Base-by-base conservation (phyloP, 306 rosid genomes). In the Carpinus viminea region DNA sequence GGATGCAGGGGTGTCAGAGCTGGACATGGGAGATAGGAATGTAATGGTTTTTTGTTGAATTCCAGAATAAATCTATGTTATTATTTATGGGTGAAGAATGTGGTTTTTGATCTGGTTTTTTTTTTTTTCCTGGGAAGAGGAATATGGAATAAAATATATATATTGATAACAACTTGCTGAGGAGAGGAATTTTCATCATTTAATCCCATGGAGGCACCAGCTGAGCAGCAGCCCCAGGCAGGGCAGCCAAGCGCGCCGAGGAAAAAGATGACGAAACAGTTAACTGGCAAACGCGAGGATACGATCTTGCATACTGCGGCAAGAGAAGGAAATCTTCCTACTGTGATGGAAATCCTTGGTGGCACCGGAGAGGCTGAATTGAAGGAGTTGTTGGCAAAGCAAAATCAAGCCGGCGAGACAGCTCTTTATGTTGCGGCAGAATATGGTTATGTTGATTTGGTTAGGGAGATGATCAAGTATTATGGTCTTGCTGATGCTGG, bases 221-320 rank as follows among this genome's bases (percentile, higher is more conserved):
- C 79, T n/a, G 81, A 48, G 80, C 81, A 48, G 80, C 83, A 54
- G 54, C 78, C 78, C 16, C 83, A 80, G 69, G 77, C 73, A 66
- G 88, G 76, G 70, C 84, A 82, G 78, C 34, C 79, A 38, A 87
- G 70, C 79, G 57, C 78, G 24, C 86, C 91, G 0, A 79, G 88
- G 87, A 93, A 90, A 62, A 96, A 93, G 80, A 96, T 96, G 92
- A 86, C 94, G 3, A 96, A 90, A 80, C 98, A 93, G 76, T 78
- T 96, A 64, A 96, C 99, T 0, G 99, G 98, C 55, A 96, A 93
- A 85, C 88, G 96, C 24, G 99, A 96, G 13, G 99, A 96, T 56
- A 90, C 89, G 4, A 80, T 77, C 7, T 80, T 96, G 85, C 99
- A 96, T 84, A 83, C 94, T 5, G 94, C 92, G 6, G 96, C 91